Percentiles rank a stretch among this genome's conserved stretches.
These are phyloP conservation scores for Talaromyces wortmannii DNA, from an alignment of 495 filamentous ascomycete species.

Conservation along the genomic window DNA sequence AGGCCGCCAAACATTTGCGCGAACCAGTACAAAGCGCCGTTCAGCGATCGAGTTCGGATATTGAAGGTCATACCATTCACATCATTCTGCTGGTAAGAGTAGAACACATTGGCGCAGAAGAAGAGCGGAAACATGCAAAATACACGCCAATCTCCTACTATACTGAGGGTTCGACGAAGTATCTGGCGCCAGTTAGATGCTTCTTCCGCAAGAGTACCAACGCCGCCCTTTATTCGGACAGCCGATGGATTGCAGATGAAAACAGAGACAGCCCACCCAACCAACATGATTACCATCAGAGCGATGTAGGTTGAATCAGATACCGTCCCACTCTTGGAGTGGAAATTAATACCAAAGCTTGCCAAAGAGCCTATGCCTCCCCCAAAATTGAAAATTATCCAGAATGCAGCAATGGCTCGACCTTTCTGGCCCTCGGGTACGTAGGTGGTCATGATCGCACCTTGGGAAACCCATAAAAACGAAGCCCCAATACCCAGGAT, in stretches of 20 bases:
- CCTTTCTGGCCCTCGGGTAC: slow-evolving; percentile 41
- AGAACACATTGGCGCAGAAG: slow-evolving; percentile 70
- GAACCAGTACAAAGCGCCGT: slow-evolving; percentile 46
- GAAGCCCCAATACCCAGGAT: slow-evolving; percentile 45
- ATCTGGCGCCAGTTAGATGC: slow-evolving; percentile 26
- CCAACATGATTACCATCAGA: slow-evolving; percentile 37
- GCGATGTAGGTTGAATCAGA: slow-evolving; percentile 43
- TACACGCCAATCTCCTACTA: slow-evolving; percentile 29
- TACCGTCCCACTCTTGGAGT: slow-evolving; percentile 37
- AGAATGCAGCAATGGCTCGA: slow-evolving; percentile 43
- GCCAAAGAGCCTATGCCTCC: slow-evolving; percentile 42
- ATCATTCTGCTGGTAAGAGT: slow-evolving; percentile 63
- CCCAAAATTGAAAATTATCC: slow-evolving; percentile 50
- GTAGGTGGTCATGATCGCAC: slow-evolving; percentile 52
- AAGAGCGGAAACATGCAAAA: slow-evolving; percentile 45
- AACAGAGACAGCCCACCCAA: slow-evolving; percentile 44
- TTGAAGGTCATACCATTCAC: slow-evolving; percentile 44
- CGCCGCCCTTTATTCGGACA: slow-evolving; percentile 58
- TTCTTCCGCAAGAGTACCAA: slow-evolving; percentile 14
- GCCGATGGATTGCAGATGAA: slow-evolving; percentile 37
- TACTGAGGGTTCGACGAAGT: slow-evolving; percentile 50
- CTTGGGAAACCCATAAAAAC: slow-evolving; percentile 47
- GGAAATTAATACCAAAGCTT: slow-evolving; percentile 39
- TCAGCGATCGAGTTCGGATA: slow-evolving; percentile 40
- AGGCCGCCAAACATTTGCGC: slow-evolving; percentile 47